Base-by-base conservation (phyloP, 176 grass and related monocot species). In the Ananas comosus region DNA sequence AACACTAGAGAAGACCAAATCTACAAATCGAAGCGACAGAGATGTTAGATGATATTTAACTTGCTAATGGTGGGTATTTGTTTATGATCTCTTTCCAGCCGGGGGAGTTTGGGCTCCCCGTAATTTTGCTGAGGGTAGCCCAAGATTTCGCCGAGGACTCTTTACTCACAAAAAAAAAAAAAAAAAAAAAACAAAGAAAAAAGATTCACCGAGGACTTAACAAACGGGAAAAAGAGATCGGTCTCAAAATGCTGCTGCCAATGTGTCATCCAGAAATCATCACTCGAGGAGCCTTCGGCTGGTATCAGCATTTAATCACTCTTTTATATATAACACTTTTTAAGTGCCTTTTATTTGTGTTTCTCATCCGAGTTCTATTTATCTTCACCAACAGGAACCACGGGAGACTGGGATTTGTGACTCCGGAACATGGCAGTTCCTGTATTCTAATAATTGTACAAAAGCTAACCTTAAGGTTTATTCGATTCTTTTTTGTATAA, bases 1-100 rank as follows among this genome's bases (percentile, higher is more conserved):
- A 81, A 74, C 73, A 10, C 54, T 81, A 70, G 83, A 87, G 65
- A 96, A 75, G 82, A 85, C 63, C 59, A 89, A 81, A 65, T 67
- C 74, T 70, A 61, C 33, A 78, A 84, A 69, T 71, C 82, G 82
- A 79, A 67, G 83, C 72, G 81, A 78, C 76, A 92, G 71, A 85
- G 88, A 96, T 16, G 52, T 50, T 57, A 85, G 85, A 67, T 96
- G 79, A 91, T 57, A 53, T 65, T n/a, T 61, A 23, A 64, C 66
- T 49, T 61, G 27, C 23, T 51, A 79, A 54, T 12, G 71, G 12
- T 72, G 12, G 4, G 63, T 2, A 25, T 74, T 11, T 70, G 66
- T 50, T 70, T 85, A 22, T 73, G 53, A 74, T 79, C 61, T 75
- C 47, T 75, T 56, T 4, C 24, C 27, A 50, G 17, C 23, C 6